Evolutionary conservation across 164 flowering plant genomes (phyloP).

Genomic region (Nymphaea thermarum): DNA sequence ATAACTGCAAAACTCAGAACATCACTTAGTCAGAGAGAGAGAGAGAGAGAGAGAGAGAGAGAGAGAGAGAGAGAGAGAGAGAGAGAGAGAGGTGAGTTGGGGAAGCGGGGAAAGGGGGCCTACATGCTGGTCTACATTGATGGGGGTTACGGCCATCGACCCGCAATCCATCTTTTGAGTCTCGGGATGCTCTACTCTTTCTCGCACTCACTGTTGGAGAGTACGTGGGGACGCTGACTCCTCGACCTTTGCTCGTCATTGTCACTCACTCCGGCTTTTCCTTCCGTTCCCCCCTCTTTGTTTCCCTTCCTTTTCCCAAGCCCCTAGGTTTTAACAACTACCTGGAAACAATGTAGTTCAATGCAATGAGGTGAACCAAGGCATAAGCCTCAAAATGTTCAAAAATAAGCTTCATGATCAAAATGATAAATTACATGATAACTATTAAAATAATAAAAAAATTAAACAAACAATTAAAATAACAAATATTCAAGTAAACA

Average conservation of each 20-base stretch:
- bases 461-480: too few relatives aligned
- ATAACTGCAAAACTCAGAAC: conserved; percentile 38
- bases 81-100: too few relatives aligned
- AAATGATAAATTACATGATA: too few relatives aligned
- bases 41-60: conserved; percentile 2
- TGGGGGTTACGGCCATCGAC: conserved; percentile 81
- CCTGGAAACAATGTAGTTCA: too few relatives aligned
- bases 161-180: conserved; percentile 45
- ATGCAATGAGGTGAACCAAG: too few relatives aligned
- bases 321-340: neutral
- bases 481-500: too few relatives aligned
- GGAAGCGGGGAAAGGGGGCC: neutral
- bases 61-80: neutral
- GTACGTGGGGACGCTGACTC: neutral
- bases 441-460: too few relatives aligned
- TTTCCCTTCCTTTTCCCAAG: neutral
- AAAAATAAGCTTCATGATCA: too few relatives aligned
- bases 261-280: neutral
- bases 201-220: neutral
- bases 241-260: neutral
- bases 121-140: conserved; percentile 92
- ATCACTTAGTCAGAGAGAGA: neutral
- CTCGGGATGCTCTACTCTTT: neutral
- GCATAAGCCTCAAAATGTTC: too few relatives aligned
- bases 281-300: neutral